A percentile compares a stretch with the other conserved stretches of the same genome.
phyloP scores from a whole-genome alignment of 2,329 filamentous ascomycete genomes.

The Monilinia vaccinii-corymbosi region DNA sequence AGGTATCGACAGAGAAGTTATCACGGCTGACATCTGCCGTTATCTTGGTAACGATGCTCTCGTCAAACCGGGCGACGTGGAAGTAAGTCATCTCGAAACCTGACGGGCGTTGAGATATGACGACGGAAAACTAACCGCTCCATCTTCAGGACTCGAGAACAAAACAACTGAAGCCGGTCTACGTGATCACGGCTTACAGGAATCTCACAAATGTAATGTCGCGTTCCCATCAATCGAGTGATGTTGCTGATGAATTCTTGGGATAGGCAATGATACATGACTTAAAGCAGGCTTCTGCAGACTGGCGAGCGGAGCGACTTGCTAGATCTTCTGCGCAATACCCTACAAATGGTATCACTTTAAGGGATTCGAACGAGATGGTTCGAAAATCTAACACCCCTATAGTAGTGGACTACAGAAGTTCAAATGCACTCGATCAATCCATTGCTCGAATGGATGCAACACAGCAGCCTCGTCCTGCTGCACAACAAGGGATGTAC shows the following conservation, averaged over 20 bases:
- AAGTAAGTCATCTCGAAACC: slow-evolving; percentile 42
- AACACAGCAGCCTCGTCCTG: slow-evolving; percentile 19
- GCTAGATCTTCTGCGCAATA: slow-evolving; percentile 24
- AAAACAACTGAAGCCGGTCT: slow-evolving; percentile 57
- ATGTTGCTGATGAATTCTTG: slow-evolving; percentile 16
- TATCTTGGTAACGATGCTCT: slow-evolving; percentile 77
- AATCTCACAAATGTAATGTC: slow-evolving; percentile 61
- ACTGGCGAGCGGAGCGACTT: slow-evolving; percentile 35
- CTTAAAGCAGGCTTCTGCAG: slow-evolving; percentile 42
- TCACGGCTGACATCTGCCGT: slow-evolving; percentile 76
- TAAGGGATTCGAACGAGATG: slow-evolving; percentile 25
- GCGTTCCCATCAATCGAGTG: slow-evolving; percentile 16
- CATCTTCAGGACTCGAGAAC: slow-evolving; percentile 41
- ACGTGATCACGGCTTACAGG: slow-evolving; percentile 70
- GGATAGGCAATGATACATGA: slow-evolving; percentile 45
- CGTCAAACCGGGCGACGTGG: slow-evolving; percentile 64
- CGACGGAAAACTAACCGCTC: slow-evolving; percentile 7
- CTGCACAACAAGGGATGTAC: slow-evolving; percentile 18
- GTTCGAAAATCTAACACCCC: slow-evolving; percentile 30
- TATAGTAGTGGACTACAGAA: slow-evolving; percentile 28
- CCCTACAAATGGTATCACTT: slow-evolving; percentile 29
- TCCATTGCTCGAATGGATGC: slow-evolving; percentile 31
- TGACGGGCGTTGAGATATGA: neutral
- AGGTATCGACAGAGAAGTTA: slow-evolving; percentile 75
- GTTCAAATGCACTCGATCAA: slow-evolving; percentile 29